Evolutionary conservation across 352 stramenopile species (phyloP), one percentile per base, ranked within the genome.

Genomic region (Globisporangium irregulare): DNA sequence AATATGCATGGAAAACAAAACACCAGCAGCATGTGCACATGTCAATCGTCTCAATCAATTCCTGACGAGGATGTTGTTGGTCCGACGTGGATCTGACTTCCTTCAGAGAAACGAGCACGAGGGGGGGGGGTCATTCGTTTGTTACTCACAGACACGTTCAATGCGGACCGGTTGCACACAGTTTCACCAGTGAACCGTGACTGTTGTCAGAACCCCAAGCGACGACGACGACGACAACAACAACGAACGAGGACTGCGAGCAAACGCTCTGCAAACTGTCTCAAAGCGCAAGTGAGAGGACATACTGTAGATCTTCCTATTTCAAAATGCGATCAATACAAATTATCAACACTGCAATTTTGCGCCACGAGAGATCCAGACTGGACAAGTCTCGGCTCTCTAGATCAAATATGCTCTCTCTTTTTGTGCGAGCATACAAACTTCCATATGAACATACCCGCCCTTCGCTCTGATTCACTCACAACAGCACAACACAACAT

Each of bases 391-490:
- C 43, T 51, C 7, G 18, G 27, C 54, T 59, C 15, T 29, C 15
- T 29, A n/a, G 9, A 43, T 46, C 38, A 10, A 61, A 20, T 12
- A 61, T 20, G 20, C 55, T 12, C 22, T 27, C 27, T 22, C 4
- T 27, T 25, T 61, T 8, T 22, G 0, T 3, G 50, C 8, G 27
- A 60, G 55, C 20, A 46, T 61, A 46, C 55, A 61, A 61, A 46
- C 55, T 46, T 7, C 9, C 29, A 61, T 46, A 61, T 7, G 8
- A 61, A 46, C 5, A 4, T 10, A 32, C 4, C 4, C 29, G 4
- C n/a, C 50, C 10, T 9, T 56, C n/a, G 24, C 54, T 38, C 54
- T 59, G 27, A 41, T 59, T 56, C 50, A 27, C 36, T 56, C 50
- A 27, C 36, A 60, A 60, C 29, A 18, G 10, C 36, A 43, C 53